These are phyloP conservation scores for Rhodomyrtus psidioides DNA, from an alignment of 441 rosid species.

Conservation along the genomic window DNA sequence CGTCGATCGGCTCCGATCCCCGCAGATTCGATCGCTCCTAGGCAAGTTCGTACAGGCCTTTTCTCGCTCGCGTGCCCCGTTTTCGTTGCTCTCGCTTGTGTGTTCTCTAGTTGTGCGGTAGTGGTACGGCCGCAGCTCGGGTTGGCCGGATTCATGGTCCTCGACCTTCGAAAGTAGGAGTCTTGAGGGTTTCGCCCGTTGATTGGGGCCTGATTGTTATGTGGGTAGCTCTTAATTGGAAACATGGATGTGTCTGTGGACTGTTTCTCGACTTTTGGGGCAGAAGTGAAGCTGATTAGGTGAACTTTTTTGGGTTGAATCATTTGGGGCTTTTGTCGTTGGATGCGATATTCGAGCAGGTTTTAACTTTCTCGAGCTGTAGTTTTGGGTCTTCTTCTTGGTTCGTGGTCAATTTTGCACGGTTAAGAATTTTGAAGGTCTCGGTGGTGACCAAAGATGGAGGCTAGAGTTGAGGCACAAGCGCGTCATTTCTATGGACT, in stretches of 20 bases:
- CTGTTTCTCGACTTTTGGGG: conserved; percentile 65
- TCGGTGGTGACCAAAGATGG: conserved; percentile 37
- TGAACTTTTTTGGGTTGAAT: conserved; percentile 1
- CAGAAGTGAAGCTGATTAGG: conserved; percentile 59
- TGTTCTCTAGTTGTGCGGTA: neutral
- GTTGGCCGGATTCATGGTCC: conserved; percentile 3
- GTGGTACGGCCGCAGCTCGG: conserved; percentile 1
- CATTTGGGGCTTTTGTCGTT: conserved; percentile 11
- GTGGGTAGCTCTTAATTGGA: conserved; percentile 62
- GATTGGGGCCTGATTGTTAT: conserved; percentile 28
- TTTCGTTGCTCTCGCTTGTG: neutral
- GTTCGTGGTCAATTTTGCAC: neutral
- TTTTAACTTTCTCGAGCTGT: neutral
- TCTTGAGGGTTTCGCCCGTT: conserved; percentile 7
- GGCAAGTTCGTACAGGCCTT: neutral
- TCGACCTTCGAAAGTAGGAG: neutral
- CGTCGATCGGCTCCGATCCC: neutral
- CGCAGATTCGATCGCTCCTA: neutral
- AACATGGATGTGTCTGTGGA: conserved; percentile 53
- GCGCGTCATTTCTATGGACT: conserved; percentile 38
- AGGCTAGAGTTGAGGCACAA: conserved; percentile 63
- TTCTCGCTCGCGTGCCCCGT: too few relatives aligned
- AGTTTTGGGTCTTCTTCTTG: neutral
- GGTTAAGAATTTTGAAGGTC: conserved; percentile 2
- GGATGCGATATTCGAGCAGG: conserved; percentile 29